Base-by-base conservation (phyloP, 2,329 filamentous ascomycete genomes). In the Colletotrichum navitas region DNA sequence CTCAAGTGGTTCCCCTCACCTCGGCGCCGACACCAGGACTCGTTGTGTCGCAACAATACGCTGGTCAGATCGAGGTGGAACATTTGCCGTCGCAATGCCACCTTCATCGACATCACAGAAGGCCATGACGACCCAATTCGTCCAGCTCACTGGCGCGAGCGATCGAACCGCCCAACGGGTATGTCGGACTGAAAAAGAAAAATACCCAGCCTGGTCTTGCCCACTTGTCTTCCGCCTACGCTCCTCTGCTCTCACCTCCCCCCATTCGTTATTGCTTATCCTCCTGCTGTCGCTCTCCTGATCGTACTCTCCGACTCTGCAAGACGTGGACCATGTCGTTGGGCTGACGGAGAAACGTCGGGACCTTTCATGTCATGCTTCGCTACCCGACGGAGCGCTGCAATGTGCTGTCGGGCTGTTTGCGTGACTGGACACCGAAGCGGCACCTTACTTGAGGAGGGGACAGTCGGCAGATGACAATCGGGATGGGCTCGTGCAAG, bases 121-220 rank as follows among this genome's bases (percentile, higher is more conserved):
- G 79, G 76, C 79, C 51, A 69, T 83, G 74, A 77, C 82, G 71
- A 74, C 77, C 61, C 80, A 85, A 76, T 87, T 87, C 74, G 76
- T 83, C 61, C 74, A 78, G 61, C 75, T 83, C 58, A 87, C 85
- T 14, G 84, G 84, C 43, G 80, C 82, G 21, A 78, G 79, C 21
- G 85, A 85, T 63, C 82, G 83, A 71, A 80, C 78, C 43, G 85
- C 85, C 45, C 78, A 80, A 68, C 81, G 82, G 78, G 85, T 87
- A 82, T 75, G 84, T 83, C 58, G 36, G 47, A 59, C 26, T 60
- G 64, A 52, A 63, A 39, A 61, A 68, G 64, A 58, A 63, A 41
- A 41, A 11, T 16, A 63, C 34, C 18, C 63, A 24, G 34, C 24
- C 29, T 18, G 34, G 36, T 36, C 36, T 24, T 51, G 26, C 34